phyloP scores from a whole-genome alignment of 257 asterid species.

The Jasminum sambac region DNA sequence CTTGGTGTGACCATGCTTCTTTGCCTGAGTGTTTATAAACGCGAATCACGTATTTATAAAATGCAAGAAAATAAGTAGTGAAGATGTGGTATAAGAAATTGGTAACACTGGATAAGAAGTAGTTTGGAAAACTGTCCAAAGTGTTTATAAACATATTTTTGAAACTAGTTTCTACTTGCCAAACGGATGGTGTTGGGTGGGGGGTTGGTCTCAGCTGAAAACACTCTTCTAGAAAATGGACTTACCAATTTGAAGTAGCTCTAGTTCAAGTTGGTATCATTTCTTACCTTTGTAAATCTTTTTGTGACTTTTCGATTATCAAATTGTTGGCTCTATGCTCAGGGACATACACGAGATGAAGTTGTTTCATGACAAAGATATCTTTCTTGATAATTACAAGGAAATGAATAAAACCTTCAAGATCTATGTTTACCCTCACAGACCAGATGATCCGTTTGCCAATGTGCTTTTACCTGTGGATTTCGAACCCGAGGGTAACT shows the following conservation, averaged over 20 bases:
- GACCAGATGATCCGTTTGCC: conserved; percentile 64
- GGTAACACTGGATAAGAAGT: no score
- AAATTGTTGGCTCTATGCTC: conserved; percentile 36
- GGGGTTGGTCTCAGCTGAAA: no score
- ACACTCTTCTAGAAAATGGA: not conserved
- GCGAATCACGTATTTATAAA: no score
- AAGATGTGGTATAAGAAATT: no score
- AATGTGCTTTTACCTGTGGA: conserved; percentile 64
- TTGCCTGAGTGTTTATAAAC: no score
- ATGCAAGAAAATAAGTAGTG: no score
- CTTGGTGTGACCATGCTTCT: not conserved
- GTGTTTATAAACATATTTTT: no score
- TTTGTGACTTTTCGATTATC: conserved; percentile 21
- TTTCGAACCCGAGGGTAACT: conserved; percentile 76
- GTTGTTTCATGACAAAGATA: conserved; percentile 62
- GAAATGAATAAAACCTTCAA: conserved; percentile 70
- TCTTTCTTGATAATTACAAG: conserved; percentile 58
- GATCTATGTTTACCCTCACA: conserved; percentile 69
- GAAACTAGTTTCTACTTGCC: no score
- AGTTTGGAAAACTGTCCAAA: no score
- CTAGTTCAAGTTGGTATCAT: not conserved
- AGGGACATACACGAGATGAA: conserved; percentile 37
- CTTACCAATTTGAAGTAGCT: not conserved
- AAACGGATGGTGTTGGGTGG: no score
- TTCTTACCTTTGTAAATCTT: conserved; percentile 19